phyloP scores from a whole-genome alignment of 2,329 filamentous ascomycete genomes.

The Chaetomiaceae sp. region DNA sequence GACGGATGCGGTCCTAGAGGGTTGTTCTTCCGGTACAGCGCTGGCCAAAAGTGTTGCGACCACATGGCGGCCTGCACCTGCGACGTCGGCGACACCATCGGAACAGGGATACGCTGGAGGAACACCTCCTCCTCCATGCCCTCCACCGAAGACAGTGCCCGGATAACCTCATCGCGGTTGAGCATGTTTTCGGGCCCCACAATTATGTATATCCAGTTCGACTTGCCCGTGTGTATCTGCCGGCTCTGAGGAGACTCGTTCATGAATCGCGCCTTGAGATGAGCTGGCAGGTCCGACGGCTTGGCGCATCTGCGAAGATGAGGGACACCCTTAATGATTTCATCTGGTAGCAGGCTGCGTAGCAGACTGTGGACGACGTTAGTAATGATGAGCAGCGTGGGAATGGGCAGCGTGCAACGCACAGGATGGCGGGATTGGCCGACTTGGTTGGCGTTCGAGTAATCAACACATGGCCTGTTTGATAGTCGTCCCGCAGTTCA shows the following conservation, averaged over 20 bases:
- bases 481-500: constrained; percentile 57
- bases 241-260: constrained; percentile 52
- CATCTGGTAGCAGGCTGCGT: constrained; percentile 53
- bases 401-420: constrained; percentile 31
- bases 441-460: constrained; percentile 67
- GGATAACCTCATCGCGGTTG: constrained; percentile 48
- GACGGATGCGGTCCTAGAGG: constrained; percentile 79
- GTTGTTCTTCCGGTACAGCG: constrained; percentile 81
- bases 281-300: constrained; percentile 60
- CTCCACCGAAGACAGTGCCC: constrained; percentile 45
- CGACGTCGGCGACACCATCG: constrained; percentile 69
- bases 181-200: constrained; percentile 50
- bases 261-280: constrained; percentile 59
- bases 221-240: constrained; percentile 56
- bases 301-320: constrained; percentile 76
- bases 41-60: constrained; percentile 77
- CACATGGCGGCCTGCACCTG: constrained; percentile 69
- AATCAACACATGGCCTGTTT: constrained; percentile 61
- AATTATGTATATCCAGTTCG: constrained; percentile 57
- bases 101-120: constrained; percentile 63
- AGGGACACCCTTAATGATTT: constrained; percentile 60
- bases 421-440: constrained; percentile 71
- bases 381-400: constrained; percentile 21
- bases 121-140: constrained; percentile 51
- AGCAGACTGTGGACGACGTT: constrained; percentile 44